Evolutionary conservation across 441 rosid species (phyloP).

Genomic region (Populus tomentosa): DNA sequence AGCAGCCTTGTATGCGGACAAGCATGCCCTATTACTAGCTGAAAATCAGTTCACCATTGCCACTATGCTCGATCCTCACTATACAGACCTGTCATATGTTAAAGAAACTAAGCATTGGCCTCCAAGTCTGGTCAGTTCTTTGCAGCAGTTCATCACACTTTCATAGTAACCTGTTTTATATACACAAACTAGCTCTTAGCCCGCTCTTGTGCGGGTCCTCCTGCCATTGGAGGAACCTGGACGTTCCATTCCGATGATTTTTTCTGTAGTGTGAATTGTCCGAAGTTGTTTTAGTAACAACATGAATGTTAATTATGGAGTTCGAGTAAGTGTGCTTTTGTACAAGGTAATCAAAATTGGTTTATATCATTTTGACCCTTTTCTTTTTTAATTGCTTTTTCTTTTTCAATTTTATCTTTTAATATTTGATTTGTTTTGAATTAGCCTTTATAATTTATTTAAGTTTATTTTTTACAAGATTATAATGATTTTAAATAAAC

Average conservation of each 20-base stretch:
- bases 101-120: constrained; percentile 63
- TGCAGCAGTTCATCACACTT: constrained; percentile 52
- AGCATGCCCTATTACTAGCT: constrained; percentile 53
- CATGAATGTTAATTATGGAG: background rate
- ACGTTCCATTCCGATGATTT: background rate
- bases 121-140: constrained; percentile 56
- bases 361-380: background rate
- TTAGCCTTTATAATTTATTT: no score
- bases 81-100: constrained; percentile 46
- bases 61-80: constrained; percentile 55
- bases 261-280: background rate
- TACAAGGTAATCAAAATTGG: background rate
- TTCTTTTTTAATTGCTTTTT: no score
- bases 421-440: no score
- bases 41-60: constrained; percentile 62
- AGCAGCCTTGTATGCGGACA: constrained; percentile 51
- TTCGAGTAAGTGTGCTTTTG: background rate
- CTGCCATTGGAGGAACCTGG: background rate
- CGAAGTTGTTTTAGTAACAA: background rate
- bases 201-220: background rate
- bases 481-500: no score
- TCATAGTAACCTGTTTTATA: constrained; percentile 22
- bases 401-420: accelerated
- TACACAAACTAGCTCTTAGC: background rate
- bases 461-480: no score